Conservation (phyloP, 805 yeast genomes). For the baker's yeast (Saccharomyces cerevisiae) region DNA sequence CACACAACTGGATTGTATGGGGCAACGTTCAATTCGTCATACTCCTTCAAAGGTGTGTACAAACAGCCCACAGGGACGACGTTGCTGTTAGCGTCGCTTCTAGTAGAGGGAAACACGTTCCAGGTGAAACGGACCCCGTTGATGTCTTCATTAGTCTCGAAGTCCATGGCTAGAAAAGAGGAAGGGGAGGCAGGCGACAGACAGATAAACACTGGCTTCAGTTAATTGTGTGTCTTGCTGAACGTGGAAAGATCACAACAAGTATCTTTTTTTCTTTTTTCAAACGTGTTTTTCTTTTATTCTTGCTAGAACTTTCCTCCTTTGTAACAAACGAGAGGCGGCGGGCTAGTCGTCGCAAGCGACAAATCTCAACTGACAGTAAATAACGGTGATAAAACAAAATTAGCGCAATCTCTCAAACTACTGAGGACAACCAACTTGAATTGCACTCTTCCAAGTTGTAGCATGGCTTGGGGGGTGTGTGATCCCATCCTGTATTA, state of each 20-base stretch:
- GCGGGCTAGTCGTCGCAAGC: neutral
- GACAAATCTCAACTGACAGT: neutral
- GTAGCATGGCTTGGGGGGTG: neutral
- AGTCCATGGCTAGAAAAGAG: slow-evolving; percentile 29
- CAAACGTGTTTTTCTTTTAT: neutral
- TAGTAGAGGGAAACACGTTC: slow-evolving; percentile 83
- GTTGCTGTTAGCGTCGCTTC: slow-evolving; percentile 80
- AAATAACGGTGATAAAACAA: neutral
- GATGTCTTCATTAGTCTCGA: slow-evolving; percentile 57
- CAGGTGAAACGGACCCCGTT: slow-evolving; percentile 73
- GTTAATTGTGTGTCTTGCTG: neutral
- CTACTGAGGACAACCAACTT: neutral
- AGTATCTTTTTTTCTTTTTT: neutral
- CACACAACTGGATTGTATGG: slow-evolving; percentile 82
- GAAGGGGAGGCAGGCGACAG: neutral
- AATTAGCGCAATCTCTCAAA: neutral
- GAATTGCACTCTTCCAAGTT: too few relatives aligned
- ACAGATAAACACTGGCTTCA: neutral
- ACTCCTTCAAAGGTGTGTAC: slow-evolving; percentile 85
- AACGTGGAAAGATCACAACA: neutral
- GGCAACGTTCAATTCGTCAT: slow-evolving; percentile 68
- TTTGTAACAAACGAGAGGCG: neutral
- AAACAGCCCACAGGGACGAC: slow-evolving; percentile 91
- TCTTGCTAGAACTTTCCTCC: neutral
- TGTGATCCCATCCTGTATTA: too few relatives aligned